phyloP scores from a whole-genome alignment of 495 filamentous ascomycete genomes.

The Tuber indicum region DNA sequence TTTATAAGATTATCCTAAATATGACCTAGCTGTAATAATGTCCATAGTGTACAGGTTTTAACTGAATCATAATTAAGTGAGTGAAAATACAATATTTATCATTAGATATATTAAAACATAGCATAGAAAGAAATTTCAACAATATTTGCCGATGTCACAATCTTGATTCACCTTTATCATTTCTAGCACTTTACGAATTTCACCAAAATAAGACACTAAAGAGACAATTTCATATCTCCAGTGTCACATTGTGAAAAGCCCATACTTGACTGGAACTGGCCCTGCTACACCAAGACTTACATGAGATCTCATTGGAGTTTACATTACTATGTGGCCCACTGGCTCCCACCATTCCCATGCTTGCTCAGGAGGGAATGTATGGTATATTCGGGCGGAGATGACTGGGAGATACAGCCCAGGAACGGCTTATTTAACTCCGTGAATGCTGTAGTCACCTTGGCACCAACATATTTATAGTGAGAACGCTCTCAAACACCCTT shows the following conservation, averaged over 20 bases:
- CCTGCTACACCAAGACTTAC: not conserved
- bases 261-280: not conserved
- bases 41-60: no score
- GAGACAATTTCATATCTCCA: not conserved
- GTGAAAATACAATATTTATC: no score
- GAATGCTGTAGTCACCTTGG: not conserved
- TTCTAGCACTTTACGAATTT: no score
- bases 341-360: constrained; percentile 1
- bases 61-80: no score
- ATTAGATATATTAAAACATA: no score
- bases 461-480: not conserved
- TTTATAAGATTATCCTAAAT: no score
- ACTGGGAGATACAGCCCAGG: not conserved
- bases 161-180: no score
- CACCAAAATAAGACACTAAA: no score
- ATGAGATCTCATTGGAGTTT: not conserved
- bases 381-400: not conserved
- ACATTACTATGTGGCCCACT: not conserved
- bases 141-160: no score
- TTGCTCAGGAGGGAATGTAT: not conserved
- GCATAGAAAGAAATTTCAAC: no score
- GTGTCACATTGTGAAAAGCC: not conserved
- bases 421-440: not conserved
- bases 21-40: no score
- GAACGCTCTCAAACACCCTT: constrained; percentile 16